Base-by-base conservation (phyloP, 768 basidiomycete species). In the Suillus fuscotomentosus region DNA sequence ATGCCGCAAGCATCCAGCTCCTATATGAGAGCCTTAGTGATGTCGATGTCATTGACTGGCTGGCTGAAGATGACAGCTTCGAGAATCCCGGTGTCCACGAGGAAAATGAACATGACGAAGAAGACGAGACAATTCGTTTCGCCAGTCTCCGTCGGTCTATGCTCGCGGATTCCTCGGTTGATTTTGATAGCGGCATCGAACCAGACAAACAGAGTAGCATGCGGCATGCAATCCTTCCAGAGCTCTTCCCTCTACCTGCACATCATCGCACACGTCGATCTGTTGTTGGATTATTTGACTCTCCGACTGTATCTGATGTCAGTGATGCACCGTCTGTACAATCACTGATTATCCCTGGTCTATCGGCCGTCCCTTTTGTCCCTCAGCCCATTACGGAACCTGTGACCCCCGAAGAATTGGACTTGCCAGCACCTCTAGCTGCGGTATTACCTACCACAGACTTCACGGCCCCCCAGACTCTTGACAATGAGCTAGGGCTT, bases 1-100 rank as follows among this genome's bases (percentile, higher is more conserved):
- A 93, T 68, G 88, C 88, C 2, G 84, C 90, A 55, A 84, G 83
- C 61, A 91, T 94, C 66, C 82, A 82, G 54, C 84, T 84, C 62
- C 83, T 86, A 7, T 94, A 92, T 66, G 90, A 91, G 65, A 86
- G 79, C 62, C 80, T 93, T 43, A 82, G 82, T 27, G 86, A 87
- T 53, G 82, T 81, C 14, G 81, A 82, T 60, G 79, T 81, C 41
- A 75, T 70, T 20, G 71, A 77, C 54, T 76, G 76, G 75, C 17
- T 68, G 6, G 68, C 82, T 15, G 86, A 88, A 60, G 76, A 85
- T 48, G 79, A 82, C 38, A 71, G 82, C 36, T 77, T 82, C 10
- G 64, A 63, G 15, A 73, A 76, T 43, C 68, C 67, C 55, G 65
- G 64, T n/a, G 63, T 56, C 15, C 67, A 72, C 63, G 61, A 66